Evolutionary conservation across 129 eudicot genomes (phyloP).

Genomic region (Tanacetum coccineum): DNA sequence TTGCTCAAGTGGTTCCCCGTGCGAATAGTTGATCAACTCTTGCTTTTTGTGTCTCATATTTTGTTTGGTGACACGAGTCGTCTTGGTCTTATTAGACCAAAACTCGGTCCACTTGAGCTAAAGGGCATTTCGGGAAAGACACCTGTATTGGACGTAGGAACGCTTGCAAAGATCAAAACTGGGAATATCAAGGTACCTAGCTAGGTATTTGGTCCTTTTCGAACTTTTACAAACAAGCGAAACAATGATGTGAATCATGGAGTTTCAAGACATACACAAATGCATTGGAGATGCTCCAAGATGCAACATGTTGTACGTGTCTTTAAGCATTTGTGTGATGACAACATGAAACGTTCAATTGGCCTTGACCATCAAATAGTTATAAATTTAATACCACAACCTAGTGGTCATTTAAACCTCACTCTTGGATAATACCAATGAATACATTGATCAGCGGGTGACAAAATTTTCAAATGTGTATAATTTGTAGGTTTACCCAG

Average conservation of each 20-base stretch:
- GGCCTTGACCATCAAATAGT: neutral
- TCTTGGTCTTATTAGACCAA: constrained; percentile 51
- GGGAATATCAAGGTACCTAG: constrained; percentile 46
- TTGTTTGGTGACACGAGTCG: constrained; percentile 43
- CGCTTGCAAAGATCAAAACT: constrained; percentile 48
- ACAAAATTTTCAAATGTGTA: neutral
- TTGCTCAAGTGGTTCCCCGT: constrained; percentile 55
- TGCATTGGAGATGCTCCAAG: too few species aligned
- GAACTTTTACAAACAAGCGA: neutral
- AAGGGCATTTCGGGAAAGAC: constrained; percentile 52
- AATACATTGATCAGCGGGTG: neutral
- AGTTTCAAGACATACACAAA: too few species aligned
- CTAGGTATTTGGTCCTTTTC: neutral
- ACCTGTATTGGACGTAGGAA: constrained; percentile 62
- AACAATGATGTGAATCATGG: too few species aligned
- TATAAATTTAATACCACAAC: neutral
- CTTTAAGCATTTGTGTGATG: neutral
- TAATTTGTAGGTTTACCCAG: constrained; percentile 48
- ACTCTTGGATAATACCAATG: neutral
- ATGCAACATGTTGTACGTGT: too few species aligned
- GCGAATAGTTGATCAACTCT: constrained; percentile 43
- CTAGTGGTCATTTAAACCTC: neutral
- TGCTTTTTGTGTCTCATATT: constrained; percentile 47
- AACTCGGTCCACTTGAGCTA: constrained; percentile 52
- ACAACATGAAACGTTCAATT: neutral